These are phyloP conservation scores for Parietaria judaica DNA, from an alignment of 306 rosid genomes.

Conservation along the genomic window DNA sequence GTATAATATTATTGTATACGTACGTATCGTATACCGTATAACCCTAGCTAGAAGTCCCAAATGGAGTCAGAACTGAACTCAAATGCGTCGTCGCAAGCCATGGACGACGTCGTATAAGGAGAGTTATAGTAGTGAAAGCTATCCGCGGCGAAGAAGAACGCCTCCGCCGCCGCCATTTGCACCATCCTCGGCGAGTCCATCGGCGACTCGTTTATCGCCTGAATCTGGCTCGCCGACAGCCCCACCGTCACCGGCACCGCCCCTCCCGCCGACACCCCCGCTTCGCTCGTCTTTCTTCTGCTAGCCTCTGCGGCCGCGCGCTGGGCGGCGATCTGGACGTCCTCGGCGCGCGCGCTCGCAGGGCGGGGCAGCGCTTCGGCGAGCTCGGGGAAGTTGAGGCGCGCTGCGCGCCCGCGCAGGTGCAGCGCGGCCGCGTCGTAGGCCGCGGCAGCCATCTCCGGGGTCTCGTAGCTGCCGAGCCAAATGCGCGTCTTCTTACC, in stretches of 20 bases:
- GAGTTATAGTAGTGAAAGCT: neutral
- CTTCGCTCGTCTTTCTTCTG: neutral
- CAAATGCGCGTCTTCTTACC: slow-evolving; percentile 76
- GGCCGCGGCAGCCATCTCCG: slow-evolving; percentile 86
- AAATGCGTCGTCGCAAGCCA: slow-evolving; percentile 3
- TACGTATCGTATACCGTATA: no score
- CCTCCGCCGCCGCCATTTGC: slow-evolving; percentile 51
- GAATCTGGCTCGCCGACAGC: slow-evolving; percentile 62
- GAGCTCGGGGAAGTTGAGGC: slow-evolving; percentile 66
- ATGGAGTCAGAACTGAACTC: slow-evolving; percentile 3
- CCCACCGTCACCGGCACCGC: slow-evolving; percentile 39
- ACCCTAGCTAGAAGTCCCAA: slow-evolving; percentile 1
- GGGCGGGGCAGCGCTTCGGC: slow-evolving; percentile 44
- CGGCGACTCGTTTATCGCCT: slow-evolving; percentile 83
- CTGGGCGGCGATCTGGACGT: slow-evolving; percentile 66
- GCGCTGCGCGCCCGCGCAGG: slow-evolving; percentile 40
- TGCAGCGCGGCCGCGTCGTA: slow-evolving; percentile 81
- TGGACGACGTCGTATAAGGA: slow-evolving; percentile 11
- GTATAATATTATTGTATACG: no score
- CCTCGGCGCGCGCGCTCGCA: slow-evolving; percentile 34
- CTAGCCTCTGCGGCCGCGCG: slow-evolving; percentile 43
- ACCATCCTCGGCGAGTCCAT: slow-evolving; percentile 81
- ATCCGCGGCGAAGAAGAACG: slow-evolving; percentile 15
- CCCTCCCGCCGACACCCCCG: no score
- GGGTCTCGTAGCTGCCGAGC: slow-evolving; percentile 72